Conservation (phyloP, 176 grass and related monocot species). For the Zoysia japonica region DNA sequence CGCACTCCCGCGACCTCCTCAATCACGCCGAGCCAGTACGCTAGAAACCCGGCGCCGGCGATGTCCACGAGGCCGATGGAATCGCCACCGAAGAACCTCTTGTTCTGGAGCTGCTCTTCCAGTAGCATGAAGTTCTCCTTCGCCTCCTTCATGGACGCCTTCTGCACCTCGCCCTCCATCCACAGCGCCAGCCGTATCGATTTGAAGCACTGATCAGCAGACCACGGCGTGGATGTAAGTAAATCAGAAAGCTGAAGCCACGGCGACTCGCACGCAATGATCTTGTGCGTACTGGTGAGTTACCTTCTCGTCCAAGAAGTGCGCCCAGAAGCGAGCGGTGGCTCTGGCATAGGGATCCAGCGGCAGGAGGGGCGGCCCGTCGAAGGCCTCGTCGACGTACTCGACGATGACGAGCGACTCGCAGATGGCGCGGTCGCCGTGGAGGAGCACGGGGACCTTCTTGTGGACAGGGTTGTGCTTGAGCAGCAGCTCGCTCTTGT, state of each 20-base stretch:
- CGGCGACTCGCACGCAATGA: not conserved
- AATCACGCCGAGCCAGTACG: conserved; percentile 37
- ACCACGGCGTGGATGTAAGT: not conserved
- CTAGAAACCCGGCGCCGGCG: not conserved
- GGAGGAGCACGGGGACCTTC: conserved; percentile 43
- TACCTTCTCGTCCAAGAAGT: conserved; percentile 57
- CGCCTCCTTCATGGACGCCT: conserved; percentile 27
- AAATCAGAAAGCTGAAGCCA: not conserved
- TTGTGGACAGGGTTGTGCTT: conserved; percentile 40
- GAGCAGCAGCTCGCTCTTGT: conserved; percentile 39
- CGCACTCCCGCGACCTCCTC: conserved; percentile 48
- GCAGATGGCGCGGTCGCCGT: conserved; percentile 11
- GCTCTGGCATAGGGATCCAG: conserved; percentile 26
- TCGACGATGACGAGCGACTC: conserved; percentile 38
- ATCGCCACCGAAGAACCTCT: conserved; percentile 60
- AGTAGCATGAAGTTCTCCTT: conserved; percentile 44
- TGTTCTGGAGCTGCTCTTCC: conserved; percentile 42
- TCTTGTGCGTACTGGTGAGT: too few species aligned
- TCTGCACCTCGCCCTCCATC: conserved; percentile 43
- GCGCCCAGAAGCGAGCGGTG: conserved; percentile 39
- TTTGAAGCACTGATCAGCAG: not conserved
- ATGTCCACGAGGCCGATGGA: conserved; percentile 47
- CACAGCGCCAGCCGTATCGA: conserved; percentile 30
- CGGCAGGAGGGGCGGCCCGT: conserved; percentile 2
- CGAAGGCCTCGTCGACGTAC: conserved; percentile 49